Base-by-base conservation (phyloP, 164 flowering plant genomes). In the Tetracentron sinense region DNA sequence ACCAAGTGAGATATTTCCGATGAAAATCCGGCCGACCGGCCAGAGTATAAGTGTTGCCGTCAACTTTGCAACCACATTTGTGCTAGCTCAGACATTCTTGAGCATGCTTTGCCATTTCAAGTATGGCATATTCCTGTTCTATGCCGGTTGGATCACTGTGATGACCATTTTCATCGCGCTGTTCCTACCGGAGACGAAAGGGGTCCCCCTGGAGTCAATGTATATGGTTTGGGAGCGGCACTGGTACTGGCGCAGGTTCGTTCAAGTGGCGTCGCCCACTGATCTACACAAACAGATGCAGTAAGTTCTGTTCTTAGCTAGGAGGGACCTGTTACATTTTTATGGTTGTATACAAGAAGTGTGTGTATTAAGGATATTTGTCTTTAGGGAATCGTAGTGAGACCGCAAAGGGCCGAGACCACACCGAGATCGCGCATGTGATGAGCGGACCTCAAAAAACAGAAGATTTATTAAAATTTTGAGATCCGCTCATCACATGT, bases 1-100 rank as follows among this genome's bases (percentile, higher is more conserved):
- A 26, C 91, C 96, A 1, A 85, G 91, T 44, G 96, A 89, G 59
- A 89, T 87, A 22, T 85, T 87, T 42, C 96, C 96, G 0, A 56
- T 83, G 71, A 77, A 83, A 30, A 80, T 84, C 19, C 72, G 96
- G 14, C 52, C 91, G 17, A 74, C 82, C 0, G 93, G 93, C 29
- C 89, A 83, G 58, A 79, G 89, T 65, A 74, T 87, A 17, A 73
- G 75, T 30, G 75, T 87, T 0, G 88, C 86, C 2, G 80, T 85
- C 17, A 85, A 85, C 75, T 83, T 89, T 20, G 80, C 56, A 0
- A 60, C 65, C 12, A 81, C 88, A 2, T 87, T 85, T 27, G 78
- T 83, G 26, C 78, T 82, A 1, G 67, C 96, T 14, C 92, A 87
- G 56, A 77, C 82, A 1, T 87, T 84, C 72, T 54, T 87, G 57